Percentiles rank a stretch among this genome's conserved stretches.
phyloP scores from a whole-genome alignment of 805 yeast species.

The Nakazawaea molendinolei region DNA sequence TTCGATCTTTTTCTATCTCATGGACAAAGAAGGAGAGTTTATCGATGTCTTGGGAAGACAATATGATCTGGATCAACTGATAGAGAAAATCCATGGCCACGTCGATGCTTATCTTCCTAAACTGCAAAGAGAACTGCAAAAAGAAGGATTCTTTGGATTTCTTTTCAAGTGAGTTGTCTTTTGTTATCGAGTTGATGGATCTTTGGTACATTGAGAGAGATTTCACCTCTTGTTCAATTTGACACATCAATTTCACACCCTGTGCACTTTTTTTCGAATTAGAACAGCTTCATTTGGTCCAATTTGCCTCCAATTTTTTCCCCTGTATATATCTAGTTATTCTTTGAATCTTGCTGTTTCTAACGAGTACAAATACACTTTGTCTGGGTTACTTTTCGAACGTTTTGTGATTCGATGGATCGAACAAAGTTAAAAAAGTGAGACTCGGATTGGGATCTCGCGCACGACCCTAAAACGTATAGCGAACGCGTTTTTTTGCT shows the following conservation, averaged over 20 bases:
- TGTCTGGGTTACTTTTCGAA: neutral
- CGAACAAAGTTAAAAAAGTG: neutral
- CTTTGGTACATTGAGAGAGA: too few species aligned
- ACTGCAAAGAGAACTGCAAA: slow-evolving; percentile 59
- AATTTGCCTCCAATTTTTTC: too few species aligned
- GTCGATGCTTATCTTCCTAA: slow-evolving; percentile 70
- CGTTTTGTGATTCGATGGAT: neutral
- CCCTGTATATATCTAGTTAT: too few species aligned
- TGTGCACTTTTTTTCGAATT: too few species aligned
- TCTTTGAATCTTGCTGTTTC: neutral
- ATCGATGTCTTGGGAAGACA: slow-evolving; percentile 94
- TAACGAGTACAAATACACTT: neutral
- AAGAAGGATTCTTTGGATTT: slow-evolving; percentile 54
- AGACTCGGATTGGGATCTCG: too few species aligned
- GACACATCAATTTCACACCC: too few species aligned
- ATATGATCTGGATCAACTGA: slow-evolving; percentile 72
- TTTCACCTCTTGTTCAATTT: too few species aligned
- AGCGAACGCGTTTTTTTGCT: too few species aligned
- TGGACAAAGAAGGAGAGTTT: slow-evolving; percentile 98
- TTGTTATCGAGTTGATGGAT: too few species aligned
- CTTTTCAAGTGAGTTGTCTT: slow-evolving; percentile 50
- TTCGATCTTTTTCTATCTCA: slow-evolving; percentile 91
- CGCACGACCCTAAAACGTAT: too few species aligned
- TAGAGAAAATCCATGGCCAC: slow-evolving; percentile 67
- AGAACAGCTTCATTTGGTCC: too few species aligned